Percentiles rank a stretch among this genome's conserved stretches.
Evolutionary conservation across 2,329 filamentous ascomycete species (phyloP).

Genomic region (Talaromyces sp.): DNA sequence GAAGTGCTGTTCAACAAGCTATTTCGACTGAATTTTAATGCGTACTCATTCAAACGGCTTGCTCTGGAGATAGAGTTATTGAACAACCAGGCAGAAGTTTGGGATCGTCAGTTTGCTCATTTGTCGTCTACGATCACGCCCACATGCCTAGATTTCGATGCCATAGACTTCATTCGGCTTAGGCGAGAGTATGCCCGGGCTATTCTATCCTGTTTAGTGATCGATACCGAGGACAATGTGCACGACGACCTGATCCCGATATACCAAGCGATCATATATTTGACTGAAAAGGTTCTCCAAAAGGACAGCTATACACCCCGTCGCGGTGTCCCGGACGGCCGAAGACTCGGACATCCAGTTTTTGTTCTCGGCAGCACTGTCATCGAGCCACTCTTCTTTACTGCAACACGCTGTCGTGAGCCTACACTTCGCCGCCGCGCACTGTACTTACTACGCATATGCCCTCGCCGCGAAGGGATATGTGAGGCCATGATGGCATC

Average conservation of each 20-base stretch:
- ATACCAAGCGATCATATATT: conserved; percentile 5
- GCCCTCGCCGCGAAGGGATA: conserved; percentile 16
- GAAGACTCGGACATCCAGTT: conserved; percentile 1
- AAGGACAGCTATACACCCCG: neutral
- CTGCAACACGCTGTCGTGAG: conserved; percentile 10
- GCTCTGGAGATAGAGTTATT: neutral
- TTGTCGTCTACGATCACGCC: neutral
- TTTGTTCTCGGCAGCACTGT: conserved; percentile 13
- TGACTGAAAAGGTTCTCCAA: neutral
- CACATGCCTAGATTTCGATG: neutral
- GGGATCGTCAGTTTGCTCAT: conserved; percentile 9
- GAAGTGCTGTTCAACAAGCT: conserved; percentile 14
- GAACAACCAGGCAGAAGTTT: neutral
- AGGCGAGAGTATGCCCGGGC: neutral
- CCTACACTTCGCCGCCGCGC: conserved; percentile 16
- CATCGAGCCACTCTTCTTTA: conserved; percentile 7
- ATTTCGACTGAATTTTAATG: neutral
- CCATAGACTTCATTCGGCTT: conserved; percentile 10
- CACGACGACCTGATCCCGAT: neutral
- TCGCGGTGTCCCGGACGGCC: neutral
- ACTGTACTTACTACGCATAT: conserved; percentile 1
- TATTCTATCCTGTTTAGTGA: neutral
- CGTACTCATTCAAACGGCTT: neutral
- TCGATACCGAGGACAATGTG: neutral
- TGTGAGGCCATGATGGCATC: conserved; percentile 13